phyloP scores from a whole-genome alignment of 2,329 filamentous ascomycete genomes.

The Fusarium cyanostomum region DNA sequence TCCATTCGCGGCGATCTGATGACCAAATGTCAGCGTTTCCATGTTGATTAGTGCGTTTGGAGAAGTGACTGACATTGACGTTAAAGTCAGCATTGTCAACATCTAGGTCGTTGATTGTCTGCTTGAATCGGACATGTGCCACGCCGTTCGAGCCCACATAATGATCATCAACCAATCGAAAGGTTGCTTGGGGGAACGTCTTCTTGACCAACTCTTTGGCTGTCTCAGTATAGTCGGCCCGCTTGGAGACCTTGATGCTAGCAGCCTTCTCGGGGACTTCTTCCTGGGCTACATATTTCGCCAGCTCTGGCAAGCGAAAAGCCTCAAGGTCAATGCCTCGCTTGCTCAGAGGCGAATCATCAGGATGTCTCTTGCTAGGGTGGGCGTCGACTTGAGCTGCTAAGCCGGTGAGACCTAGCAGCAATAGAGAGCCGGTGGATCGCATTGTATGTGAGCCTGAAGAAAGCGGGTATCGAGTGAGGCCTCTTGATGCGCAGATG shows the following conservation, averaged over 20 bases:
- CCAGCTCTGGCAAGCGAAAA: slow-evolving; percentile 46
- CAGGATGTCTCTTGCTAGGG: slow-evolving; percentile 42
- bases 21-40: not conserved
- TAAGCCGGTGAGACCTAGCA: slow-evolving; percentile 49
- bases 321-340: slow-evolving; percentile 47
- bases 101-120: slow-evolving; percentile 66
- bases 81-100: slow-evolving; percentile 70
- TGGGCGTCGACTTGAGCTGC: slow-evolving; percentile 46
- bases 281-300: slow-evolving; percentile 42
- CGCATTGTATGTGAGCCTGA: slow-evolving; percentile 40
- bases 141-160: slow-evolving; percentile 66
- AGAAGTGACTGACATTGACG: slow-evolving; percentile 60
- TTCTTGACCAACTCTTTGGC: slow-evolving; percentile 57
- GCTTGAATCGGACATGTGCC: slow-evolving; percentile 67
- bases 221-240: slow-evolving; percentile 53
- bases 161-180: slow-evolving; percentile 62
- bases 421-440: slow-evolving; percentile 39
- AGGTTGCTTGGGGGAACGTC: slow-evolving; percentile 50
- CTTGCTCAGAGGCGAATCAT: slow-evolving; percentile 37
- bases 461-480: not conserved
- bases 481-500: not conserved
- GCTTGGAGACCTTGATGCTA: slow-evolving; percentile 38
- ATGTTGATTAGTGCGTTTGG: no score
- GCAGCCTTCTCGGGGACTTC: slow-evolving; percentile 28
- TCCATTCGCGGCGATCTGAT: slow-evolving; percentile 59